phyloP scores from a whole-genome alignment of 495 filamentous ascomycete genomes.

The Chaetomium fimeti region DNA sequence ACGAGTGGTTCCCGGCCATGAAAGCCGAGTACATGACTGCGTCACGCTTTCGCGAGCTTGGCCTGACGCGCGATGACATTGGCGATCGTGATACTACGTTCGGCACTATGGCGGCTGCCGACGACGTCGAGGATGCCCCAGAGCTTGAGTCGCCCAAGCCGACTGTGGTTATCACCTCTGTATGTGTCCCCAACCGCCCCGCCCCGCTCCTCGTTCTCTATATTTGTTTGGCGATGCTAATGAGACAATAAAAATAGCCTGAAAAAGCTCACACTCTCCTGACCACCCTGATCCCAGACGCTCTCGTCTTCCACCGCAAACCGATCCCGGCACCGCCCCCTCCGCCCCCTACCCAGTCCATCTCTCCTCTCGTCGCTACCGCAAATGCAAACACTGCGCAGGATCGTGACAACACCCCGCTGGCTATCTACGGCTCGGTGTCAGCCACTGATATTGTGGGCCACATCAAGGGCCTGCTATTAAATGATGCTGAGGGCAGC shows the following conservation, averaged over 20 bases:
- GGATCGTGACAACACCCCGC: not conserved
- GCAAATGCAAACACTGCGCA: not conserved
- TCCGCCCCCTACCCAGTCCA: not conserved
- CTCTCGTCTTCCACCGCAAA: slow-evolving; percentile 85
- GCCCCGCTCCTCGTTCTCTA: not conserved
- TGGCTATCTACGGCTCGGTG: slow-evolving; percentile 47
- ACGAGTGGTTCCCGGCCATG: slow-evolving; percentile 46
- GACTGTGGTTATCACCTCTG: slow-evolving; percentile 15
- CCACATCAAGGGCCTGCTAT: slow-evolving; percentile 33
- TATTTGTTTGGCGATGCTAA: not conserved
- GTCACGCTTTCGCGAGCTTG: slow-evolving; percentile 42
- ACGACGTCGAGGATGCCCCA: slow-evolving; percentile 9
- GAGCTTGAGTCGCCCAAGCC: not conserved
- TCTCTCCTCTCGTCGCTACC: slow-evolving; percentile 30
- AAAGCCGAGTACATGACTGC: slow-evolving; percentile 50
- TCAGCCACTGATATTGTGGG: slow-evolving; percentile 37
- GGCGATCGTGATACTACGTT: slow-evolving; percentile 45
- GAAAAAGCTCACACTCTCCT: slow-evolving; percentile 78
- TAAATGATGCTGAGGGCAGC: slow-evolving; percentile 32
- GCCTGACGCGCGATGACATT: slow-evolving; percentile 41
- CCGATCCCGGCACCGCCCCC: slow-evolving; percentile 33
- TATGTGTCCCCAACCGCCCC: slow-evolving; percentile 13
- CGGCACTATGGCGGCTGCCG: slow-evolving; percentile 23
- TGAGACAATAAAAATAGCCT: slow-evolving; percentile 25
- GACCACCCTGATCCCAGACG: slow-evolving; percentile 80